These are phyloP conservation scores for Vigna angularis DNA, from an alignment of 306 rosid species.

Conservation along the genomic window DNA sequence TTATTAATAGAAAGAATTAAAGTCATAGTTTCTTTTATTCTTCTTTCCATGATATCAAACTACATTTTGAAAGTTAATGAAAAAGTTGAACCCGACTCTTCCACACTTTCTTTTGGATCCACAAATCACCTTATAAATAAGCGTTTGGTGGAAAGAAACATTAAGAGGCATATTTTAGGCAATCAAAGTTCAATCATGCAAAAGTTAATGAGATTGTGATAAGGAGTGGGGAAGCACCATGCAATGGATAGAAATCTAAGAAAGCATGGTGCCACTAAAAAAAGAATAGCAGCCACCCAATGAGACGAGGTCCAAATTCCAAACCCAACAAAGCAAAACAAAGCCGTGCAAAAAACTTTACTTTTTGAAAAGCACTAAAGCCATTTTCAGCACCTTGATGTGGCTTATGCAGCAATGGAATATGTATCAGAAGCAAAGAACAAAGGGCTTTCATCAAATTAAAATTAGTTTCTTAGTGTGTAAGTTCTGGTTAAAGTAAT, in stretches of 20 bases:
- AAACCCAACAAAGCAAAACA: conserved; percentile 34
- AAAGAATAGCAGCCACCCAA: conserved; percentile 38
- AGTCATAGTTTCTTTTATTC: too few species aligned
- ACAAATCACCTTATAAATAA: too few species aligned
- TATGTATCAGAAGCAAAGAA: conserved; percentile 28
- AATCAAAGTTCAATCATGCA: conserved; percentile 14
- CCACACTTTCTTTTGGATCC: too few species aligned
- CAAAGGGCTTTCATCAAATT: conserved; percentile 22
- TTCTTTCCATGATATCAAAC: too few species aligned
- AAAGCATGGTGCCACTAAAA: conserved; percentile 36
- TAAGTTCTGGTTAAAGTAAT: conserved; percentile 53
- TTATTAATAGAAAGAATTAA: too few species aligned
- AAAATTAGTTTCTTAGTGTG: conserved; percentile 43
- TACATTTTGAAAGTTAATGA: too few species aligned
- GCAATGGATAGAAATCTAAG: conserved; percentile 38
- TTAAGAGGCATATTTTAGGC: not conserved
- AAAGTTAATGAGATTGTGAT: not conserved
- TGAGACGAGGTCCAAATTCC: conserved; percentile 41
- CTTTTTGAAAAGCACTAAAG: conserved; percentile 58
- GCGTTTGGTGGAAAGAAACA: not conserved
- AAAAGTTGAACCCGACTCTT: too few species aligned
- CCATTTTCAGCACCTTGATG: conserved; percentile 44
- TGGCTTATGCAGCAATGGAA: conserved; percentile 47
- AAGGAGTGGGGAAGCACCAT: conserved; percentile 37
- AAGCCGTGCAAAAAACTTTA: conserved; percentile 42